Evolutionary conservation across 495 filamentous ascomycete species (phyloP), one percentile per base, ranked within the genome.

Genomic region (Cercophora newfieldiana): DNA sequence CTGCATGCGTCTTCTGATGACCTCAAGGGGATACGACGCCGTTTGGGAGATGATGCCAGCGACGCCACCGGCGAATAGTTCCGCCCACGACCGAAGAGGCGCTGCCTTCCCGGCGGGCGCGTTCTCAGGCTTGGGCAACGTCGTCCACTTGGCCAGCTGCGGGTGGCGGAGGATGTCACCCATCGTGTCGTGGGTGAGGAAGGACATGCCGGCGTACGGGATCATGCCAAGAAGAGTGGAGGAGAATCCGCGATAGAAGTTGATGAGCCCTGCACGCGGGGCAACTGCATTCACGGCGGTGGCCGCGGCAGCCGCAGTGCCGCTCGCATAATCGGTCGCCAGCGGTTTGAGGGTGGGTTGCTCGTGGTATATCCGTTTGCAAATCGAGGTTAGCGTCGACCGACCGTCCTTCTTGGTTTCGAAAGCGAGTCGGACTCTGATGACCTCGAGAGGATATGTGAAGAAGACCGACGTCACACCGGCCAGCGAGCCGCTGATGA

Each of bases 161-260:
- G 88, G 88, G 33, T 80, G 78, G 0, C 95, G 91, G 49, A 99
- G 84, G 33, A 91, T 73, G 75, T 99, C 95, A 25, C 91, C 88
- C 0, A 86, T 85, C 3, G 90, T 90, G 73, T 99, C 95, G 76
- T 99, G 95, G 0, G 92, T 96, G 31, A 98, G 86, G 82, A 99
- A 99, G n/a, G 94, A 97, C 71, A 96, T 87, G 57, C 95, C 95
- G 16, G 96, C 95, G 70, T 99, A 99, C 2, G 95, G 95, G 16
- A 99, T 74, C 94, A 99, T 99, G 54, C 95, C 95, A 44, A 91
- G 79, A 16, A 99, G 74, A 0, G 95, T 98, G 0, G 94, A 89
- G 0, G 87, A 88, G 75, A 98, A 99, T 16, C 95, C 95, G 31
- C 95, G 89, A 75, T 96, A 99, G 77, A 99, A 99, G 76, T 98